A percentile compares a stretch with the other conserved stretches of the same genome.
These are phyloP conservation scores for Scedosporium aurantiacum DNA, from an alignment of 2,329 filamentous ascomycete species.

Conservation along the genomic window DNA sequence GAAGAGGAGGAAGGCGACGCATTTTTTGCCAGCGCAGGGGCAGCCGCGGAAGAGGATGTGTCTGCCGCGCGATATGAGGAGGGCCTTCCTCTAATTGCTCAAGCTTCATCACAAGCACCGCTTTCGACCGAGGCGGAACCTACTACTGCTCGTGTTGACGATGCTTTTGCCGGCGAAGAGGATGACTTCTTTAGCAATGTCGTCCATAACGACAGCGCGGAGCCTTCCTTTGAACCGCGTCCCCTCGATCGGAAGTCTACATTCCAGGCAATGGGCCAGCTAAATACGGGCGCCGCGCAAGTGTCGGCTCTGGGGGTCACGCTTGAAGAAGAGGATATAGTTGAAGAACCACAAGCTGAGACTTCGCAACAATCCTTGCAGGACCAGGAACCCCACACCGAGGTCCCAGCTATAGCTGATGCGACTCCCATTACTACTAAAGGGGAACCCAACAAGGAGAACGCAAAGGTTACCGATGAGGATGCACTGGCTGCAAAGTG, in stretches of 20 bases:
- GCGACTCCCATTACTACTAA: constrained; percentile 11
- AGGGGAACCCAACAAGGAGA: constrained; percentile 11
- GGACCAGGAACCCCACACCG: neutral
- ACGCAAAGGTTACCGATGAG: constrained; percentile 39
- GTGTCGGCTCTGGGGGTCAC: neutral
- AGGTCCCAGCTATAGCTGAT: neutral
- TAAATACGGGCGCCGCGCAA: neutral
- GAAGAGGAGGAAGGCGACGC: constrained; percentile 22
- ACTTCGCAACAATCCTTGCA: neutral
- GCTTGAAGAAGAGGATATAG: neutral
- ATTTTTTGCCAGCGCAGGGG: constrained; percentile 14
- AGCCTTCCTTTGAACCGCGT: neutral
- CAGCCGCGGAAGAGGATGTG: constrained; percentile 24
- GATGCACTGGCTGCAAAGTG: constrained; percentile 59
- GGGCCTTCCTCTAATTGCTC: constrained; percentile 52
- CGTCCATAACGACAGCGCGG: neutral
- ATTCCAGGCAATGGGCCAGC: constrained; percentile 2
- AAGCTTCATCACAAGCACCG: constrained; percentile 12
- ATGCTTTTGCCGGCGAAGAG: constrained; percentile 13
- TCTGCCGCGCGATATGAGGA: constrained; percentile 56
- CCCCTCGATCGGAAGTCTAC: constrained; percentile 5
- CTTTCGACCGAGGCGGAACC: constrained; percentile 11
- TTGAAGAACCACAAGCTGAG: neutral
- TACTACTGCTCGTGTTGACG: constrained; percentile 5
- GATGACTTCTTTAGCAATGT: constrained; percentile 11